Conservation (phyloP, 352 stramenopile genomes). For the Phytopythium litorale region DNA sequence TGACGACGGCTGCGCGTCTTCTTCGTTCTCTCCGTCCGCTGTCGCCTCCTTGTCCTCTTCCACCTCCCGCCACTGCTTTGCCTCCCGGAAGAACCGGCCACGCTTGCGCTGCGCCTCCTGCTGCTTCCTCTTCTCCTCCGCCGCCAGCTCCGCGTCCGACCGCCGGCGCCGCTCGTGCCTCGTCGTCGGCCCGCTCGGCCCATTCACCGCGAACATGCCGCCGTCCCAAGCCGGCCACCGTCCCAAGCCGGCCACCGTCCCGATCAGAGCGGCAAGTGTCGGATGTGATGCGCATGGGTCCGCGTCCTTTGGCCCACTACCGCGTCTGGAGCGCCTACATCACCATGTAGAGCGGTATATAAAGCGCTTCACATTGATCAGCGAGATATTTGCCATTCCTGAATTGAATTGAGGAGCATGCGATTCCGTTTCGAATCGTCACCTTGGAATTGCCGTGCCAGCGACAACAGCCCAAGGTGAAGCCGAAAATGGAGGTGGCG, state of each 20-base stretch:
- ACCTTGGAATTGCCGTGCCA: too few species aligned
- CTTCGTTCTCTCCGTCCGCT: not conserved
- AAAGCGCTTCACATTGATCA: not conserved
- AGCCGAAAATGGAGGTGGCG: constrained; percentile 16
- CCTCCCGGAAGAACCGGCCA: constrained; percentile 37
- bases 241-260: not conserved
- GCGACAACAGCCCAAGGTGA: not conserved
- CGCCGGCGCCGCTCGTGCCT: constrained; percentile 47
- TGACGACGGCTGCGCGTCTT: not conserved
- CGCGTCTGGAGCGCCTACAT: not conserved
- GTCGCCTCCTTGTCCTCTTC: not conserved
- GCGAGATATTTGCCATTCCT: too few species aligned
- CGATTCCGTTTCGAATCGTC: too few species aligned
- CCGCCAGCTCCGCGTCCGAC: constrained; percentile 16
- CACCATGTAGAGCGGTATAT: constrained; percentile 1
- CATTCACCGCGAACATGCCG: constrained; percentile 75
- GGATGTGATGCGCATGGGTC: not conserved
- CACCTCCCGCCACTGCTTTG: constrained; percentile 7
- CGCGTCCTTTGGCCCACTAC: not conserved
- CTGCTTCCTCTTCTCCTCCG: constrained; percentile 20
- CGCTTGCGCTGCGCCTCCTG: constrained; percentile 24
- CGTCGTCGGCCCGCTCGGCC: constrained; percentile 57
- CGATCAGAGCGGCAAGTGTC: not conserved
- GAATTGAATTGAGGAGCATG: too few species aligned
- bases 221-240: not conserved